These are phyloP conservation scores for Bonia amplexicaulis DNA, from an alignment of 176 grass and related monocot species.

Conservation along the genomic window DNA sequence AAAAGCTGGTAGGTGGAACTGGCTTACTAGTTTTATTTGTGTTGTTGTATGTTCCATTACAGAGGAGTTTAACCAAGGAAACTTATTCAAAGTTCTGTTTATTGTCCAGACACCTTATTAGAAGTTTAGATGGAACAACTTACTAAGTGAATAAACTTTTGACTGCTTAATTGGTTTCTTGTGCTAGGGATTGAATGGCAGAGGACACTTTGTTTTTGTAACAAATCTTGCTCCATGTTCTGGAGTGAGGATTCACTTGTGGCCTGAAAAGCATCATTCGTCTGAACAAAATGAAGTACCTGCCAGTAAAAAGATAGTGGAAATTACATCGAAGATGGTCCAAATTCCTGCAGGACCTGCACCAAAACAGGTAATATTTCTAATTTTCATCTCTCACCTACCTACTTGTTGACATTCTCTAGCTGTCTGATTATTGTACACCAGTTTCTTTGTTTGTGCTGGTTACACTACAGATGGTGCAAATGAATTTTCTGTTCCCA, in stretches of 20 bases:
- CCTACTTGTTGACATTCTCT: neutral
- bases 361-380: slow-evolving; percentile 71
- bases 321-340: slow-evolving; percentile 88
- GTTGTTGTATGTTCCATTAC: neutral
- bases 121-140: slow-evolving; percentile 11
- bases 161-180: slow-evolving; percentile 11
- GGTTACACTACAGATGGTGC: neutral
- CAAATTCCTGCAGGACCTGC: slow-evolving; percentile 83
- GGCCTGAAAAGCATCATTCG: slow-evolving; percentile 65
- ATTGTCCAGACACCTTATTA: neutral
- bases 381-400: slow-evolving; percentile 22
- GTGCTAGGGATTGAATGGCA: slow-evolving; percentile 62
- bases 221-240: slow-evolving; percentile 98
- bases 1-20: slow-evolving; percentile 69
- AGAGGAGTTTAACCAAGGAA: neutral
- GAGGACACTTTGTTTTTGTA: slow-evolving; percentile 85
- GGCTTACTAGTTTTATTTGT: neutral
- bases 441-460: neutral
- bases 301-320: slow-evolving; percentile 67
- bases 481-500: slow-evolving; percentile 1
- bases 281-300: slow-evolving; percentile 39
- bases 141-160: slow-evolving; percentile 20
- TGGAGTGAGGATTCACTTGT: slow-evolving; percentile 90
- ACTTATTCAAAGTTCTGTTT: neutral
- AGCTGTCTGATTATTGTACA: neutral